Base-by-base conservation (phyloP, 1,139 yeast species). In the Spencermartinsiella ligniputridi region DNA sequence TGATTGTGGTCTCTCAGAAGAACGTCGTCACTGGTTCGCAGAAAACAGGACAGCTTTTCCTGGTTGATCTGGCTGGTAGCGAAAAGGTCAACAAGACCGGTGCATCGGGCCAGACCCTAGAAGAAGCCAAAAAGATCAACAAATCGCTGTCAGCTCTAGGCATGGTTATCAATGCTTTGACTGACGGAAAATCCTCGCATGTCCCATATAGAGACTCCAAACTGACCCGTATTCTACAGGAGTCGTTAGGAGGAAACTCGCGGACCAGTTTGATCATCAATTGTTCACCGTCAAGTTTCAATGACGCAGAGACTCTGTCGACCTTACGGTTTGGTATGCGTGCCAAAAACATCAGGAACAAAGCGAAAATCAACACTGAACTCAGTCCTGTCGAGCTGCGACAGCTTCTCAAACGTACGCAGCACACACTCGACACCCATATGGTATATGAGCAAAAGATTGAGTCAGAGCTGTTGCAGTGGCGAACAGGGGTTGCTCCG, bases 1-100 rank as follows among this genome's bases (percentile, higher is more conserved):
- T 82, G 50, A 71, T 89, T 12, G 76, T 75, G 44, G 68, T 88
- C 15, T 68, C 76, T 15, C 92, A 84, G 58, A 80, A 76, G 55
- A 74, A 74, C 51, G 53, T 73, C n/a, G 64, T 63, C 11, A 72
- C 77, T 20, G 87, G 83, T 2, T 70, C 76, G 11, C 70, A 76
- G 35, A 85, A 81, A 58, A 72, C 76, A 37, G 82, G 89, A n/a
- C 79, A 74, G 50, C 70, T 89, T 45, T 85, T 82, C 56, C 66
- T 89, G 41, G 94, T 88, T 9, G 97, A 89, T 66, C 71, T 89
- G 51, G 96, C 96, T 0, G 96, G 96, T 2, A 81, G 92, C 35
- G 96, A 89, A 63, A 86, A 85, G 61, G 81, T 86, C n/a, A 81
- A 81, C 45, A 85, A 82, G 54, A 81, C 95, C 0, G 92, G 94